A percentile compares a stretch with the other conserved stretches of the same genome.
Conservation (phyloP, 2,329 filamentous ascomycete genomes). For the Stagonosporopsis chrysanthemi region DNA sequence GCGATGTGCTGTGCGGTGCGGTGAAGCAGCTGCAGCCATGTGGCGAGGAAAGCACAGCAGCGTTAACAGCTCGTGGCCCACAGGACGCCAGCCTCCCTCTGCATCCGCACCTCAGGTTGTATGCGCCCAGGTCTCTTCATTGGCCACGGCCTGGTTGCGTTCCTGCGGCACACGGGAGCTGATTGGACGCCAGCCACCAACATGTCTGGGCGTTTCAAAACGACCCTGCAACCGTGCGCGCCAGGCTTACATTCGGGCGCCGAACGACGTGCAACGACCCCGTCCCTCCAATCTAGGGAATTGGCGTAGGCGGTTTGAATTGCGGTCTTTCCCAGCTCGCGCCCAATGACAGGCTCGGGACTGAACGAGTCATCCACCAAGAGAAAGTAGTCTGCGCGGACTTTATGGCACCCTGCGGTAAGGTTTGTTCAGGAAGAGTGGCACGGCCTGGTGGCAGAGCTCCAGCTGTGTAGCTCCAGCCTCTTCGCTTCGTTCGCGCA, state of each 20-base stretch:
- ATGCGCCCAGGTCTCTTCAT: slow-evolving; percentile 20
- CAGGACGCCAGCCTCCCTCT: slow-evolving; percentile 18
- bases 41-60: slow-evolving; percentile 13
- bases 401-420: slow-evolving; percentile 13
- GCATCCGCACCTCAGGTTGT: slow-evolving; percentile 13
- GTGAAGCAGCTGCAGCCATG: slow-evolving; percentile 13
- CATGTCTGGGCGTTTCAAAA: slow-evolving; percentile 35
- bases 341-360: slow-evolving; percentile 14
- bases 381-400: slow-evolving; percentile 8
- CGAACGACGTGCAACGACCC: slow-evolving; percentile 19
- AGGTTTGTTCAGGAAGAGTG: slow-evolving; percentile 13
- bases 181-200: slow-evolving; percentile 29
- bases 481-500: slow-evolving; percentile 8
- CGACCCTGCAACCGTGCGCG: slow-evolving; percentile 14
- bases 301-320: slow-evolving; percentile 14
- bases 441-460: slow-evolving; percentile 6
- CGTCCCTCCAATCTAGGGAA: slow-evolving; percentile 18
- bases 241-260: slow-evolving; percentile 22
- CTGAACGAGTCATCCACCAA: slow-evolving; percentile 6
- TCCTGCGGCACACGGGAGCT: slow-evolving; percentile 17
- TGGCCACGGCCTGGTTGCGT: slow-evolving; percentile 14
- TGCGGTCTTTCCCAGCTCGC: slow-evolving; percentile 4
- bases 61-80: slow-evolving; percentile 8
- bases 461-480: slow-evolving; percentile 13
- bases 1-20: not conserved